These are phyloP conservation scores for Hypoxylon sp. DNA, from an alignment of 2,329 filamentous ascomycete species.

Conservation along the genomic window DNA sequence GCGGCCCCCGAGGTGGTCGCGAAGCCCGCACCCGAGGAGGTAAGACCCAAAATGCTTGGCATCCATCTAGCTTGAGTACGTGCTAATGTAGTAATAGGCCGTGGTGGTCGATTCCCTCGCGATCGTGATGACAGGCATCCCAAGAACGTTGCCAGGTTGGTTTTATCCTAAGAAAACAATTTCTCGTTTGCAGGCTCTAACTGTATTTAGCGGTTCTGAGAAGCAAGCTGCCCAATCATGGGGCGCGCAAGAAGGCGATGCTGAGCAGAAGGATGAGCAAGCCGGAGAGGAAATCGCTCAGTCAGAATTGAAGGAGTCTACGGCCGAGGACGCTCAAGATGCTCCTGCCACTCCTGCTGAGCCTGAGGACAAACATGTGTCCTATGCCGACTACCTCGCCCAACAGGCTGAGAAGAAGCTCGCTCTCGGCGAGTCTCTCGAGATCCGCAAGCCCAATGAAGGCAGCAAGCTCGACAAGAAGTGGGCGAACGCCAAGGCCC, in stretches of 20 bases:
- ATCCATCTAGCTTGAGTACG: not conserved
- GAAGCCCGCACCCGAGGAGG: slow-evolving; percentile 74
- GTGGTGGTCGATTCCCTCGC: slow-evolving; percentile 67
- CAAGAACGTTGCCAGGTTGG: slow-evolving; percentile 65
- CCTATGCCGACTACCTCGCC: slow-evolving; percentile 89
- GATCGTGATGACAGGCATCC: slow-evolving; percentile 71
- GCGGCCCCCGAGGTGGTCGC: slow-evolving; percentile 72
- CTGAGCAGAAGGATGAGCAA: slow-evolving; percentile 92
- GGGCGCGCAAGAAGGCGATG: slow-evolving; percentile 85
- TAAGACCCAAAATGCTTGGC: slow-evolving; percentile 54
- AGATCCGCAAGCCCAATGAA: slow-evolving; percentile 93
- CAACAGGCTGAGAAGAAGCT: slow-evolving; percentile 80
- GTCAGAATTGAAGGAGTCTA: slow-evolving; percentile 82
- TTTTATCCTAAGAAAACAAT: slow-evolving; percentile 17
- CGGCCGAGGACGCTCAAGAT: slow-evolving; percentile 62
- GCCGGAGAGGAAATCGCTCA: slow-evolving; percentile 91
- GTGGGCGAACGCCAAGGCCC: slow-evolving; percentile 86
- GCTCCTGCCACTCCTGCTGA: slow-evolving; percentile 65
- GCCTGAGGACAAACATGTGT: slow-evolving; percentile 89
- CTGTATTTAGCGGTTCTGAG: slow-evolving; percentile 75
- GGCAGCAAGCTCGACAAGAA: slow-evolving; percentile 90
- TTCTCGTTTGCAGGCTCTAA: slow-evolving; percentile 20
- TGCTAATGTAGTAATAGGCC: slow-evolving; percentile 58
- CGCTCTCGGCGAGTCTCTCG: slow-evolving; percentile 73
- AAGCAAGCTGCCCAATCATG: slow-evolving; percentile 92